Percentiles rank a stretch among this genome's conserved stretches.
Evolutionary conservation across 2,329 filamentous ascomycete genomes (phyloP).

Genomic region (Fusarium kyushuense): DNA sequence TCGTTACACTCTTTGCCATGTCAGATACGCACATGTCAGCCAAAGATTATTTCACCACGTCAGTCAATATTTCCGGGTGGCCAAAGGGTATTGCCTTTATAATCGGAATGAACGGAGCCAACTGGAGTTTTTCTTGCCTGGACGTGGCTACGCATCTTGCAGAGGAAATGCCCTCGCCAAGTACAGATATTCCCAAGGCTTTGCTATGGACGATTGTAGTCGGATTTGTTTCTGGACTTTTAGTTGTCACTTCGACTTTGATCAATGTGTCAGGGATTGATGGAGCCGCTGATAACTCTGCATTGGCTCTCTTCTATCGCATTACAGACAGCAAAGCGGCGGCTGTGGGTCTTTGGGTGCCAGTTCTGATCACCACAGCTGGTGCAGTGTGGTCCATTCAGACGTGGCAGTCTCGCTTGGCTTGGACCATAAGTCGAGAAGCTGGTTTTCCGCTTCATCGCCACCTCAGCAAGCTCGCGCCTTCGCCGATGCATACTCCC

Average conservation of each 20-base stretch:
- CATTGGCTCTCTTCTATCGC: conserved; percentile 4
- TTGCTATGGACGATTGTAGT: conserved; percentile 15
- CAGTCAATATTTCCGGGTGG: conserved; percentile 9
- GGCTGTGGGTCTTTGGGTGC: conserved; percentile 8
- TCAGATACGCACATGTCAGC: background rate
- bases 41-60: conserved; percentile 2
- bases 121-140: conserved; percentile 11
- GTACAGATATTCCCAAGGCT: conserved; percentile 7
- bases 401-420: conserved; percentile 12
- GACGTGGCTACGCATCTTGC: conserved; percentile 14
- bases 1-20: conserved; percentile 7
- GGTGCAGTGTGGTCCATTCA: conserved; percentile 17
- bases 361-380: background rate
- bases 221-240: conserved; percentile 3
- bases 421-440: conserved; percentile 7
- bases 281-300: conserved; percentile 6
- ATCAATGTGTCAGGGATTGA: conserved; percentile 1
- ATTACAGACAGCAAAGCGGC: conserved; percentile 7
- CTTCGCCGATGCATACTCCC: conserved; percentile 2
- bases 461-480: conserved; percentile 11
- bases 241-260: background rate
- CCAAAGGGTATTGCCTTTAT: conserved; percentile 14
- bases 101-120: conserved; percentile 7
- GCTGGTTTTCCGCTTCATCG: conserved; percentile 6
- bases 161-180: conserved; percentile 10